These are phyloP conservation scores for Cercis canadensis DNA, from an alignment of 306 rosid species.

Conservation along the genomic window DNA sequence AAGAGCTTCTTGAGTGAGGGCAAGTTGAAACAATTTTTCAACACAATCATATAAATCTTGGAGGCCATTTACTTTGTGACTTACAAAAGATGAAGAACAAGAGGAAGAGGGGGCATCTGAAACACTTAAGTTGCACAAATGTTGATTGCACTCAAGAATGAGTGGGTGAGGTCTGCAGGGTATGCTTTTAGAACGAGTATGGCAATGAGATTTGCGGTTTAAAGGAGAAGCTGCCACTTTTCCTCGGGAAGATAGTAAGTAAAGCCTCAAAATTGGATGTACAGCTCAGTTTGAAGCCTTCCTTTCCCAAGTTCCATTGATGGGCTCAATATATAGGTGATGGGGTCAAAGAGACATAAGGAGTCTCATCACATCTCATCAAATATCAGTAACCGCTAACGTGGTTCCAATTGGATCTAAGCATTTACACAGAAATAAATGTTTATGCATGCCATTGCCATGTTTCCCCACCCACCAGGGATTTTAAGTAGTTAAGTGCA, in stretches of 20 bases:
- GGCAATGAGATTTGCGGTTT: slow-evolving; percentile 45
- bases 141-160: slow-evolving; percentile 49
- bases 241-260: background rate
- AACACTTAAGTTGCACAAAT: slow-evolving; percentile 39
- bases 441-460: slow-evolving; percentile 44
- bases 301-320: slow-evolving; percentile 23
- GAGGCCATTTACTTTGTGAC: slow-evolving; percentile 41
- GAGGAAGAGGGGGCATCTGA: slow-evolving; percentile 31
- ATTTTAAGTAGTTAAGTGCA: too few relatives aligned
- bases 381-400: slow-evolving; percentile 7
- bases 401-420: slow-evolving; percentile 45
- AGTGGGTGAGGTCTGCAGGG: slow-evolving; percentile 59
- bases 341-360: slow-evolving; percentile 35
- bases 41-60: slow-evolving; percentile 55
- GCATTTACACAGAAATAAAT: slow-evolving; percentile 31
- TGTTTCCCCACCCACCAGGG: slow-evolving; percentile 40
- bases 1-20: slow-evolving; percentile 51
- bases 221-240: slow-evolving; percentile 47
- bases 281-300: slow-evolving; percentile 19
- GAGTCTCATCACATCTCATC: slow-evolving; percentile 38
- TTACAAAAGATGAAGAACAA: slow-evolving; percentile 42
- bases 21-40: slow-evolving; percentile 49
- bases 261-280: slow-evolving; percentile 26
- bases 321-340: slow-evolving; percentile 28
- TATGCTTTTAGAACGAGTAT: slow-evolving; percentile 51